phyloP scores from a whole-genome alignment of 805 yeast species.

The Myxozyma melibiosi region DNA sequence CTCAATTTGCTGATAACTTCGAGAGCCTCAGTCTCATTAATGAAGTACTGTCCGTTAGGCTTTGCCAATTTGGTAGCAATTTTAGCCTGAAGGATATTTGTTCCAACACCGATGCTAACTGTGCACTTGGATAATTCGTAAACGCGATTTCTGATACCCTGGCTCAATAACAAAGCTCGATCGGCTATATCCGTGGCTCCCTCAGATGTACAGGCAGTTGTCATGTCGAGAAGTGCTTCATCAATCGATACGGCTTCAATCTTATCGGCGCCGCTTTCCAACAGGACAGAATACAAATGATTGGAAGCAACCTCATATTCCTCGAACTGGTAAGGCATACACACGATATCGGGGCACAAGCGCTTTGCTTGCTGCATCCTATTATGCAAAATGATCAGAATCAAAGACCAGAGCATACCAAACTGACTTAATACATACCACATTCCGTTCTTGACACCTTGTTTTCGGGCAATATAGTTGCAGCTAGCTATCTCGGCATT shows the following conservation, averaged over 20 bases:
- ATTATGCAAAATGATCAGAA: not conserved
- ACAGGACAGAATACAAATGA: constrained; percentile 61
- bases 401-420: not conserved
- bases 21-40: constrained; percentile 39
- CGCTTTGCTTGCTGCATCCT: constrained; percentile 62
- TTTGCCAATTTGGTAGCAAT: constrained; percentile 73
- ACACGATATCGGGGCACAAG: constrained; percentile 64
- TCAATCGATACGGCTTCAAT: constrained; percentile 88
- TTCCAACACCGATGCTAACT: constrained; percentile 78
- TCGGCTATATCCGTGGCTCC: constrained; percentile 20
- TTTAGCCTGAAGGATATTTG: constrained; percentile 75
- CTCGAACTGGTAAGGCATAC: constrained; percentile 72
- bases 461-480: constrained; percentile 77
- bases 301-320: constrained; percentile 69
- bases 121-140: constrained; percentile 56
- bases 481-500: constrained; percentile 87
- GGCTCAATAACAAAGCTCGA: constrained; percentile 39
- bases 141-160: constrained; percentile 48
- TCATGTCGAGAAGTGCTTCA: constrained; percentile 79
- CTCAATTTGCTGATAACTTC: constrained; percentile 45
- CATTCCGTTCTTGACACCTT: constrained; percentile 84
- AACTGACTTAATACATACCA: constrained; percentile 48
- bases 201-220: constrained; percentile 38
- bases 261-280: constrained; percentile 45
- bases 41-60: constrained; percentile 65